These are phyloP conservation scores for Panus rudis DNA, from an alignment of 768 basidiomycete genomes.

Conservation along the genomic window DNA sequence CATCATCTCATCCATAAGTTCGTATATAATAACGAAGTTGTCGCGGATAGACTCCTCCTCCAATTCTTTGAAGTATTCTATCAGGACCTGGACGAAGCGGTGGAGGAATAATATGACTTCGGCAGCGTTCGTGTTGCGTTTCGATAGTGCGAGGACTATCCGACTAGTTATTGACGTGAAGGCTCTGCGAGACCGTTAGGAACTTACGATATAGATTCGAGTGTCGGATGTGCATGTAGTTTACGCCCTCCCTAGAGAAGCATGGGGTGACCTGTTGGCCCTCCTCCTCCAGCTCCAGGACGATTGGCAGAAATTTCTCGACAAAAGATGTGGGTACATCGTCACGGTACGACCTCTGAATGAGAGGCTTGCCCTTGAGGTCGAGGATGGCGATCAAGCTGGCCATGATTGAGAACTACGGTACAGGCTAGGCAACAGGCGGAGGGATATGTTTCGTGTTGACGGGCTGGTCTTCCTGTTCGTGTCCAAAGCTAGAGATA, in stretches of 20 bases:
- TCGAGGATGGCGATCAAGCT: conserved; percentile 90
- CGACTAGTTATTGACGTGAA: background rate
- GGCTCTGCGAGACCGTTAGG: background rate
- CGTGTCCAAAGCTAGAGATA: no score
- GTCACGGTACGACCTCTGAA: conserved; percentile 93
- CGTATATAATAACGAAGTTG: conserved; percentile 99
- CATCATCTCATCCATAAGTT: conserved; percentile 99
- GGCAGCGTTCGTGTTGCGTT: conserved; percentile 91
- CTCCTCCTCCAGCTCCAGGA: conserved; percentile 96
- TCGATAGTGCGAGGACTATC: conserved; percentile 88
- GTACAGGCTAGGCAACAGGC: no score
- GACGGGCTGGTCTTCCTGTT: no score
- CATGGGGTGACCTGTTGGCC: conserved; percentile 94
- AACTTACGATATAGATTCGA: conserved; percentile 91
- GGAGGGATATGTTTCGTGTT: no score
- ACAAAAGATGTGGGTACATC: conserved; percentile 87
- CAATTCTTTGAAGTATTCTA: conserved; percentile 99
- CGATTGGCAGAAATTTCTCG: conserved; percentile 87
- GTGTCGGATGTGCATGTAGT: conserved; percentile 98
- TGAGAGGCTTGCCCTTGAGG: conserved; percentile 96
- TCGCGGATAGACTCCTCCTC: conserved; percentile 99
- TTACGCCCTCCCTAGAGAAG: conserved; percentile 90
- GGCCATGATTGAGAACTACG: conserved; percentile 47
- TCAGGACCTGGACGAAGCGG: conserved; percentile 82
- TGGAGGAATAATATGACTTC: conserved; percentile 97